Evolutionary conservation across 2,329 filamentous ascomycete genomes (phyloP), one percentile per base, ranked within the genome.

Genomic region (Venturiaceae sp.): DNA sequence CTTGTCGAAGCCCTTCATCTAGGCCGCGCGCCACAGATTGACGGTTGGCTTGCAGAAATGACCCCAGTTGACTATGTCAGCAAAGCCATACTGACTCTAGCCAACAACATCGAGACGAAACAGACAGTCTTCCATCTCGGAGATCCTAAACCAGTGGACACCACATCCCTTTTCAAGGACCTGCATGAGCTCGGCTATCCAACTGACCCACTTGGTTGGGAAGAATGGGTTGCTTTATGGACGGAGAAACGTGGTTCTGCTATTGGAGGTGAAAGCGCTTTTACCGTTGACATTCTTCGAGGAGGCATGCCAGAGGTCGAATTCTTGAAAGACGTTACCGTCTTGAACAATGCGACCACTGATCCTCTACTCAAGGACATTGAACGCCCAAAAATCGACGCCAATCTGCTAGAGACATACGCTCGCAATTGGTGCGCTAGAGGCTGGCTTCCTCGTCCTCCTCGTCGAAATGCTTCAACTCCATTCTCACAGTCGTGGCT

Each of bases 11-110:
- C 88, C 0, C 78, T 92, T 37, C 83, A 87, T 56, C 77, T 92
- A 3, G 87, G 87, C 5, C 81, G 82, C 63, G 82, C 82, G 1
- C 88, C 88, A 0, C 79, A 88, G 57, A 83, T 91, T 3, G 79
- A 86, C 54, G 84, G 84, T 44, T 92, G 88, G 88, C 82, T 85
- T 54, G 82, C 87, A 1, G 88, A 92, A 72, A 92, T 92, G 88
- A 91, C 88, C 0, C 88, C 88, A 0, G 88, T 90, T 14, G 88
- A 92, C 70, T 91, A 89, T 65, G 87, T 91, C 60, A 88, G 84
- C 72, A 84, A 83, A 62, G 83, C 87, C 3, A 88, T 92, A 63
- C 75, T 88, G 26, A 83, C 86, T 19, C 79, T 92, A 21, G 80
- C 85, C 41, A 83, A 86, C 63, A 79, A 89, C 60, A 80, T 74